Evolutionary conservation across 176 grass and related monocot species (phyloP), one percentile per base, ranked within the genome.

Genomic region (Rhynchospora breviuscula): DNA sequence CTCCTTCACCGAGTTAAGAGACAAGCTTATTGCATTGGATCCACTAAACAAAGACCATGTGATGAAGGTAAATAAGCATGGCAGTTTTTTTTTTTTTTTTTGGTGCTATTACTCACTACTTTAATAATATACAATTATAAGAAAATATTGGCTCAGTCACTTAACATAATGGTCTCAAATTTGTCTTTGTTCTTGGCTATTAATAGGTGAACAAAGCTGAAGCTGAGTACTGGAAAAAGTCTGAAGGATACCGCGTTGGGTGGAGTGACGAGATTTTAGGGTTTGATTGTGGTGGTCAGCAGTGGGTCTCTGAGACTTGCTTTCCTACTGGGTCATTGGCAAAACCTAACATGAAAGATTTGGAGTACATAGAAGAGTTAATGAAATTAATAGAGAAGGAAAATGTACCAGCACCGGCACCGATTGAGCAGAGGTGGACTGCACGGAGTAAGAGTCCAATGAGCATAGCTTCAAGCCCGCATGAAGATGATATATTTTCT

Each of bases 191-290:
- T 80, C 15, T 80, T 62, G 61, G 59, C 17, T 63, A 80, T 43
- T 63, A 43, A 63, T 63, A 82, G 80, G 80, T 98, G 49, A 98
- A 98, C 74, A 91, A 92, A 86, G 92, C 95, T 45, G 95, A 98
- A 94, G 92, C 90, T 48, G 92, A 90, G 59, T 98, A 94, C 84
- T 98, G 95, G 95, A 93, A 84, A 85, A 98, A 89, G 84, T 98
- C 95, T 57, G 95, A 98, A 81, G 95, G 95, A 63, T 98, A 90
- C 84, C 90, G 95, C 26, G 87, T 98, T 67, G 92, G 95, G 21
- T 98, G 92, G 92, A 98, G 95, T 87, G 92, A 98, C 81, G 95
- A 98, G 89, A 93, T 98, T 74, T 76, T 98, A 80, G 92, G 95
- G 49, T 98, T 98, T 82, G 95, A 98, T 85, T 98, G 95, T 92